Conservation (phyloP, 371 early-diverging fungal species). For the Circinella umbellata region DNA sequence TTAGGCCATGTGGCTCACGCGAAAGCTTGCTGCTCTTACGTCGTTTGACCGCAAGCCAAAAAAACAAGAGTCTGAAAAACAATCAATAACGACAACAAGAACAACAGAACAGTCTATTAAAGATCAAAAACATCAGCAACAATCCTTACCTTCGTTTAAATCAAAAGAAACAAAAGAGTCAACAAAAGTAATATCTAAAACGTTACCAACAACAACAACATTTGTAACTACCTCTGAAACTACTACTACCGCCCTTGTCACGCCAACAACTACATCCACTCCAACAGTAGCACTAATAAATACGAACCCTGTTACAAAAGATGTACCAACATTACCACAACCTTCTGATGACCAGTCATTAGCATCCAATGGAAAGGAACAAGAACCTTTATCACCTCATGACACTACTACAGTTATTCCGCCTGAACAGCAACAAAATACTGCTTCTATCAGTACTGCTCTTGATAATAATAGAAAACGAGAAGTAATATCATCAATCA, state of each 20-base stretch:
- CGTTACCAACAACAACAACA: background rate
- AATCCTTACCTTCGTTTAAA: background rate
- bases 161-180: background rate
- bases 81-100: background rate
- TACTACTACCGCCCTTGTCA: background rate
- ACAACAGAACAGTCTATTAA: background rate
- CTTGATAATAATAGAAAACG: too few species aligned
- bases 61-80: conserved; percentile 9
- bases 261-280: too few species aligned
- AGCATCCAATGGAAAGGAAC: too few species aligned
- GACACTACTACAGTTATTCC: too few species aligned
- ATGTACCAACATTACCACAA: too few species aligned
- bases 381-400: too few species aligned
- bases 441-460: too few species aligned
- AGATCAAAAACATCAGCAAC: background rate
- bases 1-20: conserved; percentile 40
- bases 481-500: too few species aligned
- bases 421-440: too few species aligned
- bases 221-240: background rate
- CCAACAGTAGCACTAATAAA: too few species aligned
- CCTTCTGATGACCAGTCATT: too few species aligned
- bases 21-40: conserved; percentile 34
- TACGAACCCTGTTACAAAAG: too few species aligned
- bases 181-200: background rate
- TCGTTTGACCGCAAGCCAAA: conserved; percentile 21